phyloP scores from a whole-genome alignment of 1,284 basidiomycete genomes.

The Clitocybe nebularis region DNA sequence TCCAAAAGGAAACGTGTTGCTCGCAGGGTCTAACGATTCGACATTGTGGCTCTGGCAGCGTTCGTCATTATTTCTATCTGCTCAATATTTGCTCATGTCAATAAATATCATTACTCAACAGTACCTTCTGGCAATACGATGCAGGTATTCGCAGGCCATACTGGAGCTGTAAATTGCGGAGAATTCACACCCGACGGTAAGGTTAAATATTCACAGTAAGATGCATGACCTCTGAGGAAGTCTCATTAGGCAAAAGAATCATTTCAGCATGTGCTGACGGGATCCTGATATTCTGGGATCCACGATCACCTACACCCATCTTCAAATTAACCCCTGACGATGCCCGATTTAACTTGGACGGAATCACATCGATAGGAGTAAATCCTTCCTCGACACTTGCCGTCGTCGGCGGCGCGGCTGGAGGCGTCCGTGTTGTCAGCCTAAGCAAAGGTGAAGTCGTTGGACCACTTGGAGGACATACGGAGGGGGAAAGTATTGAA shows the following conservation, averaged over 20 bases:
- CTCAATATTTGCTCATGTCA: constrained; percentile 4
- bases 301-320: constrained; percentile 70
- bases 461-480: constrained; percentile 77
- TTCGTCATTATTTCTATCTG: constrained; percentile 33
- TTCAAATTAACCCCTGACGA: constrained; percentile 78
- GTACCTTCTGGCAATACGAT: constrained; percentile 92
- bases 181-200: constrained; percentile 89
- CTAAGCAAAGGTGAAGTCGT: constrained; percentile 85
- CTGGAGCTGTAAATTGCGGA: constrained; percentile 81
- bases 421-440: constrained; percentile 82
- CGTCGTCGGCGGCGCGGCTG: constrained; percentile 83
- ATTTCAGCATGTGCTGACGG: constrained; percentile 87
- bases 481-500: constrained; percentile 89
- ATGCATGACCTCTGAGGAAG: neutral
- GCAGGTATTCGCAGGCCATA: constrained; percentile 95
- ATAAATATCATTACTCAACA: constrained; percentile 29
- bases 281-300: constrained; percentile 89
- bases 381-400: constrained; percentile 84
- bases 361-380: constrained; percentile 84
- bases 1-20: constrained; percentile 85
- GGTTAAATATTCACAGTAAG: constrained; percentile 10
- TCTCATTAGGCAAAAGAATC: constrained; percentile 71
- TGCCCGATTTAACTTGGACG: constrained; percentile 73
- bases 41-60: constrained; percentile 99
- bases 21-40: constrained; percentile 91